A percentile compares a stretch with the other conserved stretches of the same genome.
These are phyloP conservation scores for Albizia julibrissin DNA, from an alignment of 306 rosid genomes.

Conservation along the genomic window DNA sequence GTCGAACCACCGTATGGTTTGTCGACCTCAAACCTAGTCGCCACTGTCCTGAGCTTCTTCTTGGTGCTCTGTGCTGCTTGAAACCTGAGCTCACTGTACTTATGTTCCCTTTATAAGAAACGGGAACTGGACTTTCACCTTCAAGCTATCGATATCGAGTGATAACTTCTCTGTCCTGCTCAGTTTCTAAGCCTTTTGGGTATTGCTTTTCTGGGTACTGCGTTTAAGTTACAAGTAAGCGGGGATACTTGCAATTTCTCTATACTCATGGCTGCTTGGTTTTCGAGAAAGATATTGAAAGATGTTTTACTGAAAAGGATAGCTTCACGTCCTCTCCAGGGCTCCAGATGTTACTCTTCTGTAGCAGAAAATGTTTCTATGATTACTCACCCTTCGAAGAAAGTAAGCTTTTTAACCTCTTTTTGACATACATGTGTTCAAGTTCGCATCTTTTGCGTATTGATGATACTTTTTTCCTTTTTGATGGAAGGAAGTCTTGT, in stretches of 20 bases:
- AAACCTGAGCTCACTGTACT: background rate
- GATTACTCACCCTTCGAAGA: conserved; percentile 73
- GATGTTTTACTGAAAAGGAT: conserved; percentile 45
- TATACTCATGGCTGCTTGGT: conserved; percentile 73
- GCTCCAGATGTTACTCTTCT: conserved; percentile 63
- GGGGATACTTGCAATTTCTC: background rate
- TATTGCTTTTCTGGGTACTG: conserved; percentile 15
- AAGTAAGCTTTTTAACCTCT: conserved; percentile 52
- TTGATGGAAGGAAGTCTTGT: conserved; percentile 7
- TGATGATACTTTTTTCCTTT: background rate
- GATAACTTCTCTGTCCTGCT: background rate
- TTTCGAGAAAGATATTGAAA: conserved; percentile 54
- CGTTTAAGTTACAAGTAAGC: conserved; percentile 27
- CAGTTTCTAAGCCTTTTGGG: conserved; percentile 7
- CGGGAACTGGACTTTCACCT: background rate
- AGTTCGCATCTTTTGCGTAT: background rate
- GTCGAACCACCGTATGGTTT: background rate
- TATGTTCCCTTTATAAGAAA: background rate
- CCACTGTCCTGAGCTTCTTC: background rate
- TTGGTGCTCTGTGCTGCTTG: background rate
- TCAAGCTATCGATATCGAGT: background rate
- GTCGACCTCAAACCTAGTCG: background rate
- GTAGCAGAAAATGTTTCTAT: conserved; percentile 57
- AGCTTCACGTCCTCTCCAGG: conserved; percentile 37
- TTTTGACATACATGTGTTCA: background rate